phyloP scores from a whole-genome alignment of 1,284 basidiomycete species.

The Quambalaria eucalypti region DNA sequence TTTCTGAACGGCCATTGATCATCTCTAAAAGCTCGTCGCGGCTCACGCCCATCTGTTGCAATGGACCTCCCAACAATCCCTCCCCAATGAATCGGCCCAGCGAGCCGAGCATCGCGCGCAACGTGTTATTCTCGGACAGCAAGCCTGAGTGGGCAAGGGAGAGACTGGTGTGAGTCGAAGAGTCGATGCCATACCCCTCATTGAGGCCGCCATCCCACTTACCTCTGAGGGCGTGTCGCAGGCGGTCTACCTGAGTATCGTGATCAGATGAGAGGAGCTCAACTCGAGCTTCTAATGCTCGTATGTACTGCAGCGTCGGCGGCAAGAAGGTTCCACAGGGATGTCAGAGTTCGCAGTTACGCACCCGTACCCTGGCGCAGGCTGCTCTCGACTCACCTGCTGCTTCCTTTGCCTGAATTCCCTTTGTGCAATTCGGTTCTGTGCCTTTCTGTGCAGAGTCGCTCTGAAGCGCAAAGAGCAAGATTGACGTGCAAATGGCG shows the following conservation, averaged over 20 bases:
- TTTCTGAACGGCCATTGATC: constrained; percentile 24
- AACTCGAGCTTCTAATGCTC: constrained; percentile 33
- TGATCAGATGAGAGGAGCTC: constrained; percentile 38
- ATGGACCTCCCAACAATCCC: constrained; percentile 22
- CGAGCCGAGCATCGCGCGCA: constrained; percentile 23
- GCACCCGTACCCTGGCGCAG: no score
- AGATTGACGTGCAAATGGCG: no score
- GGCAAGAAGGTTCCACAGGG: not conserved
- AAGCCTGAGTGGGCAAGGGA: no score
- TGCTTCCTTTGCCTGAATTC: constrained; percentile 42
- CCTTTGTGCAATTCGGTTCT: constrained; percentile 37
- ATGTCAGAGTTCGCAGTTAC: not conserved
- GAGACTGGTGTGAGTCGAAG: no score
- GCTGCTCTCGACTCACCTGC: constrained; percentile 27
- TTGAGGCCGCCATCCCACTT: no score
- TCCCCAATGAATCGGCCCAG: constrained; percentile 33
- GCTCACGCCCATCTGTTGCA: constrained; percentile 22
- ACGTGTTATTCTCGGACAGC: constrained; percentile 34
- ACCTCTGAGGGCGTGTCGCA: constrained; percentile 22
- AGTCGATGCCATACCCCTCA: no score
- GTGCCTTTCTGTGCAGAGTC: constrained; percentile 23
- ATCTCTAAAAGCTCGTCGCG: constrained; percentile 20
- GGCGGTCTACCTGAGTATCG: constrained; percentile 35
- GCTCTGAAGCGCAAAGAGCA: no score
- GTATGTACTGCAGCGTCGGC: no score